A percentile compares a stretch with the other conserved stretches of the same genome.
These are phyloP conservation scores for Exophiala sideris DNA, from an alignment of 2,329 filamentous ascomycete genomes.

Conservation along the genomic window DNA sequence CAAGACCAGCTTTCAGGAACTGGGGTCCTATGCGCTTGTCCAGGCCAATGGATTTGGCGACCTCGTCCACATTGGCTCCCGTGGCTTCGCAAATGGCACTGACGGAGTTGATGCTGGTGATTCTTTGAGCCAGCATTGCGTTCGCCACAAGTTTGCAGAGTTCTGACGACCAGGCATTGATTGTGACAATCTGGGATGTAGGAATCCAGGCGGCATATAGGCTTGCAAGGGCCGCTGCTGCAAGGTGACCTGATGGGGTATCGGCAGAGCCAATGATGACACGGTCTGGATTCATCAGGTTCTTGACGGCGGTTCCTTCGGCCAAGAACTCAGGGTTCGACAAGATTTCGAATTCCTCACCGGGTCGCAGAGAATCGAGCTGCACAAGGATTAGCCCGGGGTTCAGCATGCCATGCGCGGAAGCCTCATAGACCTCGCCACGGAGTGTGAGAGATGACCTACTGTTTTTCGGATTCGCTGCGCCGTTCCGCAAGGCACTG, in stretches of 20 bases:
- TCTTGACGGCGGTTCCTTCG: conserved; percentile 70
- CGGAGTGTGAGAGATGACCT: conserved; percentile 30
- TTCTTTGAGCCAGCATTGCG: conserved; percentile 74
- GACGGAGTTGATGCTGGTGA: conserved; percentile 77
- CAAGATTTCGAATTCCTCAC: conserved; percentile 66
- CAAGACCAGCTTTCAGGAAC: conserved; percentile 71
- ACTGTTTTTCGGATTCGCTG: conserved; percentile 67
- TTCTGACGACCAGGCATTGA: conserved; percentile 74
- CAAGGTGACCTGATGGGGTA: conserved; percentile 58
- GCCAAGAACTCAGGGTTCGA: conserved; percentile 81
- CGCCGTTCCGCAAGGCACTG: conserved; percentile 72
- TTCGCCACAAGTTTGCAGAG: conserved; percentile 76
- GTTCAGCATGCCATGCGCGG: no score
- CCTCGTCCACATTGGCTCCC: conserved; percentile 71
- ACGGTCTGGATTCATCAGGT: conserved; percentile 68
- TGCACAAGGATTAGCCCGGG: conserved; percentile 1
- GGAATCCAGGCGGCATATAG: conserved; percentile 73
- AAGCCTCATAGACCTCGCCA: neutral
- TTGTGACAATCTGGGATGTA: conserved; percentile 63
- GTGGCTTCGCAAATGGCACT: conserved; percentile 76
- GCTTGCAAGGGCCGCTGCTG: conserved; percentile 60
- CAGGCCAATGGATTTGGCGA: conserved; percentile 64
- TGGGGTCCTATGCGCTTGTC: conserved; percentile 69
- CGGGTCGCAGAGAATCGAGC: conserved; percentile 15
- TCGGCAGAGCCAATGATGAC: conserved; percentile 69